Evolutionary conservation across 495 filamentous ascomycete genomes (phyloP).

Genomic region (Massariosphaeria phaeospora): DNA sequence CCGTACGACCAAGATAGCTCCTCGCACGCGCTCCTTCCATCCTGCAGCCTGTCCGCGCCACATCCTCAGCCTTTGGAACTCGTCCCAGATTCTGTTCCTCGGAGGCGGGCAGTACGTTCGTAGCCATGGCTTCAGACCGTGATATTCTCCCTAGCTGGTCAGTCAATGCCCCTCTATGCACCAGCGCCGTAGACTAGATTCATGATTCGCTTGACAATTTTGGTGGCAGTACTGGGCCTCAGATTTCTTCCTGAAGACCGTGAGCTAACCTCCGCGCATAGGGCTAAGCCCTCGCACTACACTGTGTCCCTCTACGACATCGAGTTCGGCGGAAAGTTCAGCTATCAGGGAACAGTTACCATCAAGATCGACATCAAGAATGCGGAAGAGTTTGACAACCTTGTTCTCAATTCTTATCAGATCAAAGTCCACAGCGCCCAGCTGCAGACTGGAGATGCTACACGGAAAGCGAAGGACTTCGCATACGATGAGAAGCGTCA

Average conservation of each 20-base stretch:
- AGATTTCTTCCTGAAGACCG: no score
- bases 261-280: conserved; percentile 32
- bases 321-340: conserved; percentile 65
- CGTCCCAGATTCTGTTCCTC: conserved; percentile 16
- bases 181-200: no score
- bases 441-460: conserved; percentile 43
- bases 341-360: conserved; percentile 74
- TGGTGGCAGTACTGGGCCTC: no score
- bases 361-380: conserved; percentile 58
- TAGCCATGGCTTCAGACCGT: conserved; percentile 28
- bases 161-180: background rate
- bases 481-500: conserved; percentile 75
- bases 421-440: conserved; percentile 55
- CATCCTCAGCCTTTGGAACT: background rate
- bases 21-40: background rate
- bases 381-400: conserved; percentile 52
- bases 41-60: background rate
- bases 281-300: conserved; percentile 82
- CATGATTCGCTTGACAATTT: no score
- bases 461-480: conserved; percentile 59
- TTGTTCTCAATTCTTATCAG: conserved; percentile 69
- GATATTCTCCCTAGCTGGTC: conserved; percentile 31
- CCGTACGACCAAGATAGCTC: background rate
- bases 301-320: conserved; percentile 73
- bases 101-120: conserved; percentile 11